A percentile compares a stretch with the other conserved stretches of the same genome.
These are phyloP conservation scores for Scheffersomyces lignicola DNA, from an alignment of 1,139 yeast species.

Conservation along the genomic window DNA sequence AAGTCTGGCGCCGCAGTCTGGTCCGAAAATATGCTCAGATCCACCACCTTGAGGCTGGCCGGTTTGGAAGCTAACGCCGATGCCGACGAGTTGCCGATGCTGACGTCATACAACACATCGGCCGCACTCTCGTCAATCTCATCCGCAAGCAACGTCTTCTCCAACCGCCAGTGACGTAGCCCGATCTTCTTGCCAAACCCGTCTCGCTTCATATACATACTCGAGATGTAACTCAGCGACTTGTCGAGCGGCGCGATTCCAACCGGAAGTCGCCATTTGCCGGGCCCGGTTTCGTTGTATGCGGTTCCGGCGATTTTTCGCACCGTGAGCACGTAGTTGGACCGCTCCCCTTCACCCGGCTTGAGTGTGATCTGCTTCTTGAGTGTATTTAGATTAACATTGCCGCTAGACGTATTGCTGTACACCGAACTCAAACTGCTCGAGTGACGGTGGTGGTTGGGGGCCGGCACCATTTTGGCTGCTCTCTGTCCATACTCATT, in stretches of 20 bases:
- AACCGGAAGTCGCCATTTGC: conserved; percentile 63
- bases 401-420: conserved; percentile 35
- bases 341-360: conserved; percentile 54
- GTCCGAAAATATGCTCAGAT: conserved; percentile 18
- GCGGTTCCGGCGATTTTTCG: conserved; percentile 56
- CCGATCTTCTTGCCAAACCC: conserved; percentile 39
- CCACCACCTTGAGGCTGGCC: conserved; percentile 21
- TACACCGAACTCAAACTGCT: conserved; percentile 39
- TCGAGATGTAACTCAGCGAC: conserved; percentile 27
- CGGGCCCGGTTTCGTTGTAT: conserved; percentile 55
- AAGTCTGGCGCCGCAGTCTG: conserved; percentile 6
- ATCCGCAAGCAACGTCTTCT: conserved; percentile 73
- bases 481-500: background rate
- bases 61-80: conserved; percentile 3
- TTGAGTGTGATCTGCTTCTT: conserved; percentile 37
- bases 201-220: conserved; percentile 31
- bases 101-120: conserved; percentile 8
- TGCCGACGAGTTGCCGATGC: background rate
- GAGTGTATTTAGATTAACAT: conserved; percentile 39
- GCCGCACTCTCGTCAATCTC: conserved; percentile 71
- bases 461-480: background rate
- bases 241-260: conserved; percentile 55
- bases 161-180: conserved; percentile 71
- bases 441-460: conserved; percentile 22
- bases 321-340: conserved; percentile 55